Percentiles rank a stretch among this genome's conserved stretches.
Evolutionary conservation across 352 stramenopile species (phyloP).

Genomic region (Pythium dissimile): DNA sequence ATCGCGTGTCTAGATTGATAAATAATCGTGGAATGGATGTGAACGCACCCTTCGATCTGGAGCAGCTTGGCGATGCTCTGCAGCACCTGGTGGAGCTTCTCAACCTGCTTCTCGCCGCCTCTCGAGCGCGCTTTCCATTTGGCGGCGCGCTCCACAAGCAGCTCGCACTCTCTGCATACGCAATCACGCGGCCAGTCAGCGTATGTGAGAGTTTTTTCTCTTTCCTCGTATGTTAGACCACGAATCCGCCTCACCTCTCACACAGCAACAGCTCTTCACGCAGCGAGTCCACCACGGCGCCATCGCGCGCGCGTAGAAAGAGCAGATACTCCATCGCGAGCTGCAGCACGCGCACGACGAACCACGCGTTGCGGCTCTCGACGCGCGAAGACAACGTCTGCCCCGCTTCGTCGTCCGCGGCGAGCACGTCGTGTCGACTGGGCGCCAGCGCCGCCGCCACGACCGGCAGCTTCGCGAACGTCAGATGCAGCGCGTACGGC

Average conservation of each 20-base stretch:
- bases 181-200: no score
- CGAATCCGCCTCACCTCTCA: slow-evolving; percentile 21
- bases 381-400: not conserved
- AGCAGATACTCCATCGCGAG: slow-evolving; percentile 77
- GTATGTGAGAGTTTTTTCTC: no score
- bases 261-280: slow-evolving; percentile 36
- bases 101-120: slow-evolving; percentile 53
- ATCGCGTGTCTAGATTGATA: no score
- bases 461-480: slow-evolving; percentile 54
- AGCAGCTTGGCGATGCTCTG: slow-evolving; percentile 72
- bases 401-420: slow-evolving; percentile 9
- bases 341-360: slow-evolving; percentile 65
- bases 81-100: slow-evolving; percentile 74
- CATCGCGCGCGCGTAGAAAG: slow-evolving; percentile 55
- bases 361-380: slow-evolving; percentile 51
- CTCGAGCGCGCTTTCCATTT: slow-evolving; percentile 56
- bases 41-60: slow-evolving; percentile 54
- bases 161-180: slow-evolving; percentile 43
- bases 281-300: slow-evolving; percentile 46
- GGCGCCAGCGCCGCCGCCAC: slow-evolving; percentile 7
- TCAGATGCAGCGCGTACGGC: slow-evolving; percentile 68
- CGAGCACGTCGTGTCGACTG: not conserved
- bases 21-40: not conserved
- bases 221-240: not conserved
- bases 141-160: slow-evolving; percentile 27